These are phyloP conservation scores for Chamaecyparis obtusa DNA, from an alignment of 75 land plant genomes.

Conservation along the genomic window DNA sequence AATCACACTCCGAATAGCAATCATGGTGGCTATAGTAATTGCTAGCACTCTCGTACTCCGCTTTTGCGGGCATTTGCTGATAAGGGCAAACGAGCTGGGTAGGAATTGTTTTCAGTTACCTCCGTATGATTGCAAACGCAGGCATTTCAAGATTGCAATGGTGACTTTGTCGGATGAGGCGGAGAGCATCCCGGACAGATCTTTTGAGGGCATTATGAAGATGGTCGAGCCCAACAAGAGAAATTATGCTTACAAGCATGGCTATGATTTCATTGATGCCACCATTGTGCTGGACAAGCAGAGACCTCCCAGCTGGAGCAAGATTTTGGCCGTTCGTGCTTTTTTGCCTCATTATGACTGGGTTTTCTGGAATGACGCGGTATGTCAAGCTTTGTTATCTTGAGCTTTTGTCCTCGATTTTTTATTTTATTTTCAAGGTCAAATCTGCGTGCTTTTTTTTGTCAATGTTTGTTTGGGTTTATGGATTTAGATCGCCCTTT, in stretches of 20 bases:
- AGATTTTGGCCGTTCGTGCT: conserved; percentile 54
- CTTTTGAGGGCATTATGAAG: conserved; percentile 61
- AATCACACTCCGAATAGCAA: neutral
- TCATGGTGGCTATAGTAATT: neutral
- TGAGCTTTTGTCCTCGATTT: neutral
- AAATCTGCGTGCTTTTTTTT: too few species aligned
- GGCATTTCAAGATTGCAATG: conserved; percentile 50
- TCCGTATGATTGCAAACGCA: neutral
- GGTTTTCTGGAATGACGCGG: conserved; percentile 84
- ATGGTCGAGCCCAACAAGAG: conserved; percentile 50
- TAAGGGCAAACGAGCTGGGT: conserved; percentile 62
- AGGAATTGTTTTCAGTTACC: conserved; percentile 32
- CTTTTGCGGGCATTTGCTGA: conserved; percentile 24
- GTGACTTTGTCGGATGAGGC: conserved; percentile 58
- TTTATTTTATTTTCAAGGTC: neutral
- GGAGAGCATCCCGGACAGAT: conserved; percentile 26
- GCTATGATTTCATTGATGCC: conserved; percentile 63
- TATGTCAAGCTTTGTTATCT: conserved; percentile 17
- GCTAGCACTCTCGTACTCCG: conserved; percentile 2
- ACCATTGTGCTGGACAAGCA: conserved; percentile 32
- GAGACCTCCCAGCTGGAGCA: conserved; percentile 80
- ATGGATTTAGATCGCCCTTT: too few species aligned
- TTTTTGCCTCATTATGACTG: conserved; percentile 46
- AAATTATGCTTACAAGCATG: conserved; percentile 43
- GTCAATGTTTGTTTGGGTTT: too few species aligned